phyloP scores from a whole-genome alignment of 768 basidiomycete species.

The Clitopilus passeckerianus region DNA sequence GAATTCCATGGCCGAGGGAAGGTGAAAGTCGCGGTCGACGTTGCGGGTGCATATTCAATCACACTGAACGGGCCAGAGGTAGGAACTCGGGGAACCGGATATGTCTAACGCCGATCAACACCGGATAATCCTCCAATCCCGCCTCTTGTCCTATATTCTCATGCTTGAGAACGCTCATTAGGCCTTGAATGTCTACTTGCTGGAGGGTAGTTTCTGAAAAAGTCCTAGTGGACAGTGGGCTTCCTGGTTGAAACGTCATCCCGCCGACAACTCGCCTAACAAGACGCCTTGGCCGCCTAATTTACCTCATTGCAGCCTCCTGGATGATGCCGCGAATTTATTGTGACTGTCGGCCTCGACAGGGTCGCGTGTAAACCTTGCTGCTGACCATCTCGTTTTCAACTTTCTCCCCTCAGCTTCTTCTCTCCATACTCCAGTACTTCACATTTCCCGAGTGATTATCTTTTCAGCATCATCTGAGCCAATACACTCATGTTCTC shows the following conservation, averaged over 20 bases:
- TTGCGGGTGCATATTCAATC: constrained; percentile 2
- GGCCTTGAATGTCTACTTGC: no score
- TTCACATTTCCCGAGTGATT: no score
- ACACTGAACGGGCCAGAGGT: neutral
- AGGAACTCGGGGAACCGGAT: neutral
- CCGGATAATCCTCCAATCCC: neutral
- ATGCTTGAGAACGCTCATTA: neutral
- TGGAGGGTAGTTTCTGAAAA: neutral
- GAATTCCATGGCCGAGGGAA: constrained; percentile 59
- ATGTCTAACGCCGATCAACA: neutral
- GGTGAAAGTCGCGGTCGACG: neutral
- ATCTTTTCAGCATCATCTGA: no score
- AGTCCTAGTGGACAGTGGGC: neutral
- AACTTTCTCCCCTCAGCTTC: neutral
- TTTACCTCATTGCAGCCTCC: neutral
- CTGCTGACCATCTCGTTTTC: neutral
- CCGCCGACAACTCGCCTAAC: neutral
- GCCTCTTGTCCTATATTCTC: neutral
- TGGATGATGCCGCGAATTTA: neutral
- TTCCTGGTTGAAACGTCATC: neutral
- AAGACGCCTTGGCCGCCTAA: neutral
- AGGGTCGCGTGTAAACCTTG: neutral
- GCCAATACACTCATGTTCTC: constrained; percentile 46
- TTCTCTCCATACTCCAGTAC: neutral
- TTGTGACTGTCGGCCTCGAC: neutral